A percentile compares a stretch with the other conserved stretches of the same genome.
These are phyloP conservation scores for Schizochytrium sp. DNA, from an alignment of 108 stramenopile species.

Conservation along the genomic window DNA sequence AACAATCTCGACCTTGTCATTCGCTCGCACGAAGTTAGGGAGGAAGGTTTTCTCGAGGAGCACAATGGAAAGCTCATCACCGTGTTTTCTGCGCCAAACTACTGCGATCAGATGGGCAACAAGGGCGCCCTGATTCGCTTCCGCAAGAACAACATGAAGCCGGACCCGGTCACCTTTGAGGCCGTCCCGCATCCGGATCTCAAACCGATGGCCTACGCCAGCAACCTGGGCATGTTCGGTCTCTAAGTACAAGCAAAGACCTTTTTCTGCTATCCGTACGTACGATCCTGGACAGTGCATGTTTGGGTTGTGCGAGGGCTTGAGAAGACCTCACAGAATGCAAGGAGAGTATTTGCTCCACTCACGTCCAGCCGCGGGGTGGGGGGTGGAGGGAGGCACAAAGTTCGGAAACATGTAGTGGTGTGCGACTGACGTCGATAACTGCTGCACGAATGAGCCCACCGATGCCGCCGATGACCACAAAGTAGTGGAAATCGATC, in stretches of 20 bases:
- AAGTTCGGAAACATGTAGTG: no score
- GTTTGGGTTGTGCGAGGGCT: no score
- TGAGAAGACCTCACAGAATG: no score
- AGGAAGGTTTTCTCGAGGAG: conserved; percentile 96
- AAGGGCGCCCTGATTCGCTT: conserved; percentile 96
- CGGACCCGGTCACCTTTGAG: conserved; percentile 76
- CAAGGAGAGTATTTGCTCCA: no score
- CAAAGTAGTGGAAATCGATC: no score
- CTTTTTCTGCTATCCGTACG: no score
- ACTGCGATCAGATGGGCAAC: conserved; percentile 99
- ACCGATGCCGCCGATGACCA: no score
- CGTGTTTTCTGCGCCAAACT: conserved; percentile 96
- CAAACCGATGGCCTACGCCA: conserved; percentile 95
- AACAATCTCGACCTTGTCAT: conserved; percentile 76
- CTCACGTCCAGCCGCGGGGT: no score
- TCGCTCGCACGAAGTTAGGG: conserved; percentile 90
- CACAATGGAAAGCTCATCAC: conserved; percentile 97
- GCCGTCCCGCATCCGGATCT: conserved; percentile 87
- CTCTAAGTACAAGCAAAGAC: not conserved
- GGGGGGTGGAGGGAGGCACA: no score
- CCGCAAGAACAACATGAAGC: conserved; percentile 56
- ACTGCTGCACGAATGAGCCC: no score
- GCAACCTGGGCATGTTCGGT: conserved; percentile 61
- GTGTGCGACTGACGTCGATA: no score
- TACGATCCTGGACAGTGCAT: no score